phyloP scores from a whole-genome alignment of 140 eudicot species.

The Erigeron philadelphicus region DNA sequence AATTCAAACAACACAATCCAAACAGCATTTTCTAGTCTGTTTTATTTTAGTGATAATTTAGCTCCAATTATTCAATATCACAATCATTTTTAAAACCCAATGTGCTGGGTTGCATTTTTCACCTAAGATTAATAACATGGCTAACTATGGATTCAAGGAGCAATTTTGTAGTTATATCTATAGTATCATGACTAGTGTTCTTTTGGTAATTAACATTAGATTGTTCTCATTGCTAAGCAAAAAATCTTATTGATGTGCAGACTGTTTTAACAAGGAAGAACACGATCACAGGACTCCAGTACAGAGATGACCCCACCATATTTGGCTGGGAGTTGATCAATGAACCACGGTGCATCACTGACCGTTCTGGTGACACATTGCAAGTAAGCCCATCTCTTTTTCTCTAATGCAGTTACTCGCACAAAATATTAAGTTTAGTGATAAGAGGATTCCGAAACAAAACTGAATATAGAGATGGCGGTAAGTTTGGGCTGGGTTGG shows the following conservation, averaged over 20 bases:
- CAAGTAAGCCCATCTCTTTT: constrained; percentile 43
- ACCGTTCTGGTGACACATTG: constrained; percentile 77
- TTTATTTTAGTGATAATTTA: too few relatives aligned
- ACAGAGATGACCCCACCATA: constrained; percentile 86
- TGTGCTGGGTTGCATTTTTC: too few relatives aligned
- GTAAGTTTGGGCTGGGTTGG: not conserved
- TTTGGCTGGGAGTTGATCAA: constrained; percentile 93
- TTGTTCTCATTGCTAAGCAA: not conserved
- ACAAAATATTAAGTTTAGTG: not conserved
- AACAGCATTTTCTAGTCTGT: not conserved
- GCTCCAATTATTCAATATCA: too few relatives aligned
- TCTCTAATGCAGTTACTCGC: not conserved
- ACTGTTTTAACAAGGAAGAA: constrained; percentile 78
- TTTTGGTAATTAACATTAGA: not conserved
- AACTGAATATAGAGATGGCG: too few relatives aligned
- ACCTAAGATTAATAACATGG: too few relatives aligned
- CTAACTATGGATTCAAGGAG: too few relatives aligned
- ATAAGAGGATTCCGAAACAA: too few relatives aligned
- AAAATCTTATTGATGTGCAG: constrained; percentile 35
- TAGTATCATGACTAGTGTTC: too few relatives aligned
- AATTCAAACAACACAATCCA: not conserved
- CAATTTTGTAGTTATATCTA: too few relatives aligned
- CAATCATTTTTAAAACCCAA: not conserved
- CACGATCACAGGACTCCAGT: constrained; percentile 78
- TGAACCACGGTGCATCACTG: constrained; percentile 85